These are phyloP conservation scores for Leucocoprinus sp. DNA, from an alignment of 768 basidiomycete species.

Conservation along the genomic window DNA sequence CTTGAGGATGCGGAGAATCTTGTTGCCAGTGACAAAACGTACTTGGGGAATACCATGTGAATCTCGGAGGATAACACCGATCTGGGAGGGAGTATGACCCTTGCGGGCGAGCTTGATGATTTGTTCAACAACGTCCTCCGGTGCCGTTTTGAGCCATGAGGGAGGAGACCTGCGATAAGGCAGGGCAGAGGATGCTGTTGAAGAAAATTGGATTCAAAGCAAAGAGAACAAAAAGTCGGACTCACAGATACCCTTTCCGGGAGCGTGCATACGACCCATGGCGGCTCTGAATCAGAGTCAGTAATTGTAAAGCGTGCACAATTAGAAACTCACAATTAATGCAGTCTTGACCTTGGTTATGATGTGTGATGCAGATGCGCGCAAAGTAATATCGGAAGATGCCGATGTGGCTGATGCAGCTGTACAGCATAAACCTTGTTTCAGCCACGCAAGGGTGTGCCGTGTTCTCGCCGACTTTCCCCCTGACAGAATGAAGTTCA, in stretches of 20 bases:
- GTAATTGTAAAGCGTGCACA: neutral
- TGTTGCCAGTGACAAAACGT: conserved; percentile 97
- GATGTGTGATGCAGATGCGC: conserved; percentile 15
- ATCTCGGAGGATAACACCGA: conserved; percentile 97
- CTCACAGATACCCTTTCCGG: conserved; percentile 99
- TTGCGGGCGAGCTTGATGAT: conserved; percentile 97
- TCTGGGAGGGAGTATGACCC: conserved; percentile 96
- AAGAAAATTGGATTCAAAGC: neutral
- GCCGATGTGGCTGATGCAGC: conserved; percentile 39
- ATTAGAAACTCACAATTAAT: conserved; percentile 18
- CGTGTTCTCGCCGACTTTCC: conserved; percentile 35
- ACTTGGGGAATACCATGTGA: conserved; percentile 98
- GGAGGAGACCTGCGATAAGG: conserved; percentile 95
- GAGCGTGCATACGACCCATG: conserved; percentile 99
- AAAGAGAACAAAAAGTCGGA: conserved; percentile 16
- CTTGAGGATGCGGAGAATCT: conserved; percentile 98
- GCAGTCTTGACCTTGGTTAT: conserved; percentile 35
- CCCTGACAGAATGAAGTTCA: conserved; percentile 79
- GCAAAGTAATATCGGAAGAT: conserved; percentile 21
- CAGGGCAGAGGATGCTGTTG: conserved; percentile 82
- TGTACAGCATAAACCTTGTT: conserved; percentile 63
- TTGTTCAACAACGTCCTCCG: conserved; percentile 92
- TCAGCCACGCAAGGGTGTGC: conserved; percentile 20
- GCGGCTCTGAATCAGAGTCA: conserved; percentile 27
- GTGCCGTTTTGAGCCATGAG: conserved; percentile 92